These are phyloP conservation scores for Eremothecium coryli DNA, from an alignment of 1,139 yeast species.

Conservation along the genomic window DNA sequence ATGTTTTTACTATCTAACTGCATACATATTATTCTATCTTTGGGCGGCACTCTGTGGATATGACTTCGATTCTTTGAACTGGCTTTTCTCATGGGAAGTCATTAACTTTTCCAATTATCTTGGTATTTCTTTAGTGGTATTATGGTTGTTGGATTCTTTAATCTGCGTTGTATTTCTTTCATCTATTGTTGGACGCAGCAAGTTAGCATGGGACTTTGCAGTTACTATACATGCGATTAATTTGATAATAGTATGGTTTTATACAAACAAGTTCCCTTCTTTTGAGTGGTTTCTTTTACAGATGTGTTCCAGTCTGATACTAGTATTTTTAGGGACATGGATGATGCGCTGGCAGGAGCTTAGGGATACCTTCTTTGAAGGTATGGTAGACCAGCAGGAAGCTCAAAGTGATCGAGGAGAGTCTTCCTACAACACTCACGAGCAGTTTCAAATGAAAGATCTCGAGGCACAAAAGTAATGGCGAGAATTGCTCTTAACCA, in stretches of 20 bases:
- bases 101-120: constrained; percentile 68
- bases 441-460: constrained; percentile 24
- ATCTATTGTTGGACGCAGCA: constrained; percentile 80
- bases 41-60: constrained; percentile 55
- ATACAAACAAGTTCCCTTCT: constrained; percentile 61
- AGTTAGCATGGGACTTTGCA: constrained; percentile 93
- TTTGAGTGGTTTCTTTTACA: constrained; percentile 83
- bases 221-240: constrained; percentile 78
- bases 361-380: constrained; percentile 80
- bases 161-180: constrained; percentile 76
- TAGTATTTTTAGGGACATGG: constrained; percentile 78
- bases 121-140: constrained; percentile 61
- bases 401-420: constrained; percentile 5
- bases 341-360: constrained; percentile 82
- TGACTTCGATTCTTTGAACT: constrained; percentile 42
- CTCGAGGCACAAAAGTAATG: constrained; percentile 25
- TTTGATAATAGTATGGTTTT: constrained; percentile 58
- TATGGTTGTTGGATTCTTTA: constrained; percentile 77
- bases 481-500: too few relatives aligned
- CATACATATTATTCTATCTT: constrained; percentile 46
- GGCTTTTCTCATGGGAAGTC: constrained; percentile 79
- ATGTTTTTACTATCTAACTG: constrained; percentile 56
- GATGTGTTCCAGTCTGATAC: constrained; percentile 50
- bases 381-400: constrained; percentile 48
- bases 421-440: constrained; percentile 1